Evolutionary conservation across 345 rosid species (phyloP).

Genomic region (Draba incana): DNA sequence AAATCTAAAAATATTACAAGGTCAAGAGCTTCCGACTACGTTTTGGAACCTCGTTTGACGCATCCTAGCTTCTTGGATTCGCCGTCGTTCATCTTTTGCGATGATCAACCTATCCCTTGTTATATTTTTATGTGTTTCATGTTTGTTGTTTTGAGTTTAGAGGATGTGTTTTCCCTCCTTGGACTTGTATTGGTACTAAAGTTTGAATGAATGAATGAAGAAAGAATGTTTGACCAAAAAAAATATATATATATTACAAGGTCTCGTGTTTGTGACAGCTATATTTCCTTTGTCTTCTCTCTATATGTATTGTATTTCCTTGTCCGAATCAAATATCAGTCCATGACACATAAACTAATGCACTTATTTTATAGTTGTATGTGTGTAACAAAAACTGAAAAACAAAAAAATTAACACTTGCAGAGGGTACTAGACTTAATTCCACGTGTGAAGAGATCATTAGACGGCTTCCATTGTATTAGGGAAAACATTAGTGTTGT

Average conservation of each 20-base stretch:
- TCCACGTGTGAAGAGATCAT: constrained; percentile 24
- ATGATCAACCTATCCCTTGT: too few relatives aligned
- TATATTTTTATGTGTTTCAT: too few relatives aligned
- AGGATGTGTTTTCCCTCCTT: too few relatives aligned
- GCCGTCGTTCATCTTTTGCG: too few relatives aligned
- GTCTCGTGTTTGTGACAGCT: constrained; percentile 48
- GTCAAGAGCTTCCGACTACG: too few relatives aligned
- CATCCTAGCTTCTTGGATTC: too few relatives aligned
- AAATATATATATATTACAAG: constrained; percentile 34
- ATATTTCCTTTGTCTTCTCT: constrained; percentile 40
- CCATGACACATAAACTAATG: constrained; percentile 27
- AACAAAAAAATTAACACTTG: constrained; percentile 1
- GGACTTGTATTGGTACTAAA: too few relatives aligned
- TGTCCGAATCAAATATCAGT: constrained; percentile 38
- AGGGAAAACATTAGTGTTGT: constrained; percentile 5
- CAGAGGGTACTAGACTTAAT: constrained; percentile 19
- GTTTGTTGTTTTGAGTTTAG: too few relatives aligned
- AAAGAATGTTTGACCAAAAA: too few relatives aligned
- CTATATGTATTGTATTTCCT: constrained; percentile 34
- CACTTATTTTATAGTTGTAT: constrained; percentile 1
- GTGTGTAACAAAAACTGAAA: constrained; percentile 13
- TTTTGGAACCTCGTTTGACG: too few relatives aligned
- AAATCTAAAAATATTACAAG: background rate
- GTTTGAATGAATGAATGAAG: too few relatives aligned
- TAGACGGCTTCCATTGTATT: constrained; percentile 25